A percentile compares a stretch with the other conserved stretches of the same genome.
phyloP scores from a whole-genome alignment of 768 basidiomycete genomes.

The Termitomyces sp. region DNA sequence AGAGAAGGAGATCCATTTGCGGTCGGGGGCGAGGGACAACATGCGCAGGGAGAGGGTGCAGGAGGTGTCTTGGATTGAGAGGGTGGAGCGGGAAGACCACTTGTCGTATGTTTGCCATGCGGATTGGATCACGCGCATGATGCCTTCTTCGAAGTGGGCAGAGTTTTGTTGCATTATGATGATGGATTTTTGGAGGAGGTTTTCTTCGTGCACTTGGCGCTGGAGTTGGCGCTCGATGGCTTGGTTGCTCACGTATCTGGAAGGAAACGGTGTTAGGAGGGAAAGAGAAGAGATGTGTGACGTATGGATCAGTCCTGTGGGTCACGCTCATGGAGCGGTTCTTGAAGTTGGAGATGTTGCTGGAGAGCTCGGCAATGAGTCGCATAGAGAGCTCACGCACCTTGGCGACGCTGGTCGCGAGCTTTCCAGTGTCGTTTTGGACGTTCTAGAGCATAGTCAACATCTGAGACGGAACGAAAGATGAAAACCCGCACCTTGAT shows the following conservation, averaged over 20 bases:
- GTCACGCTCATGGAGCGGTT: conserved; percentile 90
- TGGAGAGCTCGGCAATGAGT: conserved; percentile 83
- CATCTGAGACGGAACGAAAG: not conserved
- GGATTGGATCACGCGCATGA: conserved; percentile 92
- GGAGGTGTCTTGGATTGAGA: conserved; percentile 74
- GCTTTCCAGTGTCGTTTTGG: conserved; percentile 93
- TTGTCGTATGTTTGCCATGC: conserved; percentile 98
- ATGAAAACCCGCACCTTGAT: conserved; percentile 71
- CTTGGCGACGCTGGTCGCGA: conserved; percentile 87
- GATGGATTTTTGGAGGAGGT: conserved; percentile 94
- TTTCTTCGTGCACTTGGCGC: conserved; percentile 96
- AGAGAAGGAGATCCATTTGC: conserved; percentile 95
- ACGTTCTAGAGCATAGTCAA: conserved; percentile 55
- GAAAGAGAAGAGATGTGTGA: conserved; percentile 22
- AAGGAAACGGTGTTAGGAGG: not conserved
- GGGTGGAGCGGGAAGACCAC: conserved; percentile 81
- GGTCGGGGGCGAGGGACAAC: conserved; percentile 76
- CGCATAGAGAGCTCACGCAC: conserved; percentile 88
- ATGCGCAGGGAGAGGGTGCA: conserved; percentile 68
- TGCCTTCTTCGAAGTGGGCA: conserved; percentile 95
- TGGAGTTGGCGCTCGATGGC: conserved; percentile 73
- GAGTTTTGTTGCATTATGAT: conserved; percentile 98
- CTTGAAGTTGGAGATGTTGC: conserved; percentile 87
- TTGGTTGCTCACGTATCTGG: conserved; percentile 62
- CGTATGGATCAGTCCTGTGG: conserved; percentile 81